Evolutionary conservation across 352 stramenopile species (phyloP).

Genomic region (Phytophthora fragariaefolia): DNA sequence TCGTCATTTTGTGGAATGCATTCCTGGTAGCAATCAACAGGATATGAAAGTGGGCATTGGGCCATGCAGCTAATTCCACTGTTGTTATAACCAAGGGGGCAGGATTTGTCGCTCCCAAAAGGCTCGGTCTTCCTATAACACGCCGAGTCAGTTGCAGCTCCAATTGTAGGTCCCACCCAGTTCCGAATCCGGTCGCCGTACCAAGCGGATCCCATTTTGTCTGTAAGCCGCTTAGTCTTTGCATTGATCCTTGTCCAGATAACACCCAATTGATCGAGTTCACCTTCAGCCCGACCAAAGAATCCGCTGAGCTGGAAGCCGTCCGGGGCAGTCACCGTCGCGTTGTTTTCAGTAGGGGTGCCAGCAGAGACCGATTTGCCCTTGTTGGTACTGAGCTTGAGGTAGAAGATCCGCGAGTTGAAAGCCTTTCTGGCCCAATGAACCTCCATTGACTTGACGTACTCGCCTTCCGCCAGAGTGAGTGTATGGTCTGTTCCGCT

Average conservation of each 20-base stretch:
- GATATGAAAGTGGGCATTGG: conserved; percentile 66
- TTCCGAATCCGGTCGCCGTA: conserved; percentile 40
- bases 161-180: conserved; percentile 40
- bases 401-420: conserved; percentile 29
- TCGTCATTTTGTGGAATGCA: conserved; percentile 65
- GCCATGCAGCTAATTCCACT: conserved; percentile 32
- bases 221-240: conserved; percentile 24
- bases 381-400: conserved; percentile 34
- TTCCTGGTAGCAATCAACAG: conserved; percentile 61
- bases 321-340: conserved; percentile 23
- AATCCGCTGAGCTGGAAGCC: conserved; percentile 43
- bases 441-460: conserved; percentile 38
- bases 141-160: conserved; percentile 29
- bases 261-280: conserved; percentile 33
- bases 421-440: conserved; percentile 27
- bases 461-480: conserved; percentile 26
- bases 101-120: conserved; percentile 25
- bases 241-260: conserved; percentile 39
- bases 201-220: conserved; percentile 33
- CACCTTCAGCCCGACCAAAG: conserved; percentile 26
- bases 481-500: conserved; percentile 30
- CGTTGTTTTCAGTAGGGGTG: conserved; percentile 18
- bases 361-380: conserved; percentile 23
- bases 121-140: conserved; percentile 35
- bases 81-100: conserved; percentile 31